Conservation (phyloP, 306 rosid genomes). For the Cucumis melo region DNA sequence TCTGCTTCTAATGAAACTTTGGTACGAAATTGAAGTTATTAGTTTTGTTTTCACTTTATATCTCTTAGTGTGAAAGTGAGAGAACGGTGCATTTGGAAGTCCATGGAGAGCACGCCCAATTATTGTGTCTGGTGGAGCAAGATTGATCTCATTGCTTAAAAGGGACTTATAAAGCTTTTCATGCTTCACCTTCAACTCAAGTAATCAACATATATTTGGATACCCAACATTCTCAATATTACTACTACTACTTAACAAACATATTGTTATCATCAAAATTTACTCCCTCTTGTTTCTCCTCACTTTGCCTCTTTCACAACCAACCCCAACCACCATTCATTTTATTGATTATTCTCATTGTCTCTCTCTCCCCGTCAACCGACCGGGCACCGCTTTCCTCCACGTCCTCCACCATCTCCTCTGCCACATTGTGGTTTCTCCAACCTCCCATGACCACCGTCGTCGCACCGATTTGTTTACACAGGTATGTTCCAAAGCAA, state of each 20-base stretch:
- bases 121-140: conserved; percentile 30
- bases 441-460: not conserved
- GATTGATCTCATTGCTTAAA: conserved; percentile 29
- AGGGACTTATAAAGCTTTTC: conserved; percentile 19
- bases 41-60: no score
- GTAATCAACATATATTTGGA: not conserved
- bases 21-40: no score
- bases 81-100: conserved; percentile 3
- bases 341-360: no score
- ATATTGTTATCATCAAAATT: not conserved
- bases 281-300: not conserved
- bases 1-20: no score
- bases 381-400: no score
- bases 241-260: not conserved
- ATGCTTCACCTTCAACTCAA: conserved; percentile 44
- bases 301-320: not conserved
- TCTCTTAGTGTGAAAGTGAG: no score
- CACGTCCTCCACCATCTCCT: not conserved
- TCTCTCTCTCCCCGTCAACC: no score
- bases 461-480: no score
- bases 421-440: not conserved
- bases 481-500: not conserved
- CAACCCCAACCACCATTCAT: not conserved
- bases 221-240: not conserved
- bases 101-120: conserved; percentile 63